Evolutionary conservation across 1,139 yeast species (phyloP), one percentile per base, ranked within the genome.

Genomic region (Candida sojae): DNA sequence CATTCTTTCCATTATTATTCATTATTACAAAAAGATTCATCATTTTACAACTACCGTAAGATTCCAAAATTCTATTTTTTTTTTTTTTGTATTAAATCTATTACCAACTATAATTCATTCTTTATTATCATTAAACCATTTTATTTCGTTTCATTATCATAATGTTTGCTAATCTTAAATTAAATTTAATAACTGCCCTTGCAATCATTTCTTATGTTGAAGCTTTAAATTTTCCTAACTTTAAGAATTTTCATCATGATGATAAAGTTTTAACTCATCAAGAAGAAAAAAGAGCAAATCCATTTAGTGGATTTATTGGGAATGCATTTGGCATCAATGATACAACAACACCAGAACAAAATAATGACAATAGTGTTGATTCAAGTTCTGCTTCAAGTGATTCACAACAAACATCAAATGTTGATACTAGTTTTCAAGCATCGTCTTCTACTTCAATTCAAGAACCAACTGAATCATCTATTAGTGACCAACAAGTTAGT

Each of bases 71-170:
- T n/a, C 21, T 17, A 2, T 17, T 17, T 17, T 17, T 17, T 17
- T 17, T 3, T 17, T 17, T 17, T 17, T 26, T 26, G 29, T 26
- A 26, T 26, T 26, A 26, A 26, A 26, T 6, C 29, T 26, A 21
- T 21, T 21, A 49, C 53, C 53, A 50, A 48, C 52, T 50, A 47
- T 39, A 30, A 42, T 47, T 48, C 52, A 40, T 50, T 48, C 53
- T 25, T 48, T 48, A 32, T 32, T 29, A 11, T 25, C 12, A 36
- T 32, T 5, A 17, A 26, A 4, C 13, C 13, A 9, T 29, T 13
- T 39, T 17, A 10, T 26, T 11, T 40, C 17, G 25, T 6, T 40
- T 13, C 26, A 9, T 31, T 33, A 37, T 9, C 21, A 34, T 12
- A 10, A 50, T 50, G 53, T 43, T 50, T n/a, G 32, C 48, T 13